These are phyloP conservation scores for Oryza meyeriana DNA, from an alignment of 176 grass and related monocot genomes.

Conservation along the genomic window DNA sequence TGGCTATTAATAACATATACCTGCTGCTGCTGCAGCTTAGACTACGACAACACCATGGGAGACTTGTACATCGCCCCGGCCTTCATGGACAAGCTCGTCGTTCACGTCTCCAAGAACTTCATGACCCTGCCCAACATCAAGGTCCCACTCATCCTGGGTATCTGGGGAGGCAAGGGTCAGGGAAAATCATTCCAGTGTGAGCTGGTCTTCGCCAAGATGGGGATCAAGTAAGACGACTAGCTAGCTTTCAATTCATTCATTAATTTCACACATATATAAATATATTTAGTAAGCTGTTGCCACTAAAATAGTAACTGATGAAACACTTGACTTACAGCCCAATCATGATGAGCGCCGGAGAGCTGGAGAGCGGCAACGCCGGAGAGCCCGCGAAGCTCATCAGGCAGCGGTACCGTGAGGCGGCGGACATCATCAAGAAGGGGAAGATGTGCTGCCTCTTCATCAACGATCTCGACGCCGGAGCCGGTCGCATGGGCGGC, in stretches of 20 bases:
- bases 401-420: constrained; percentile 91
- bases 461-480: constrained; percentile 97
- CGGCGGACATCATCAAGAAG: constrained; percentile 84
- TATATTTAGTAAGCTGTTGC: too few species aligned
- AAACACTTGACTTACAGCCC: constrained; percentile 36
- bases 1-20: too few species aligned
- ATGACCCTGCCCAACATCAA: constrained; percentile 97
- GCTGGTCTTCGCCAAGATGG: constrained; percentile 94
- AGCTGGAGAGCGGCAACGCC: constrained; percentile 96
- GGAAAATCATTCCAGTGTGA: constrained; percentile 99
- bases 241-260: neutral
- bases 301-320: neutral
- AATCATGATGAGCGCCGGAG: constrained; percentile 98
- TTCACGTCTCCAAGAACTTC: constrained; percentile 96
- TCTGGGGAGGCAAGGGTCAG: constrained; percentile 99
- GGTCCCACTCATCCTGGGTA: constrained; percentile 94
- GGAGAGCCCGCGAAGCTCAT: constrained; percentile 93
- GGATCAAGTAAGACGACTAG: constrained; percentile 61
- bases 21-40: constrained; percentile 43
- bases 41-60: constrained; percentile 63
- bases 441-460: constrained; percentile 96
- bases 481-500: constrained; percentile 80
- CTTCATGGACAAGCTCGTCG: constrained; percentile 97
- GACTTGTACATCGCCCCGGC: constrained; percentile 77
- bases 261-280: too few species aligned